phyloP scores from a whole-genome alignment of 768 basidiomycete species.

The Rhodocollybia butyracea region DNA sequence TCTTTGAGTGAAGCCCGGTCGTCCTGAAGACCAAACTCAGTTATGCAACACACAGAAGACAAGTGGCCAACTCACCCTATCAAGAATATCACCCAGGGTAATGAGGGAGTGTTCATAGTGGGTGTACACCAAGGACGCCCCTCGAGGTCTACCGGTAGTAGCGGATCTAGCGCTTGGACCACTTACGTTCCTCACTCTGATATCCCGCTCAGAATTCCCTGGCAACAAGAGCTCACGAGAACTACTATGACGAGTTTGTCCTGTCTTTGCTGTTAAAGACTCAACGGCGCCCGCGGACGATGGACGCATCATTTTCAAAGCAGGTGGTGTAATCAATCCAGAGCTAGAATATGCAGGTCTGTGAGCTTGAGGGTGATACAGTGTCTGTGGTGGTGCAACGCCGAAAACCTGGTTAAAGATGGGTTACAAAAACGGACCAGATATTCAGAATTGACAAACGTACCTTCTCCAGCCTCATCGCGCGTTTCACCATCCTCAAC shows the following conservation, averaged over 20 bases:
- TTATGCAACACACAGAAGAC: neutral
- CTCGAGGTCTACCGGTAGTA: constrained; percentile 2
- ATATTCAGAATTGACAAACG: constrained; percentile 12
- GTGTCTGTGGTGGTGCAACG: constrained; percentile 70
- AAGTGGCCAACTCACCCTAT: constrained; percentile 50
- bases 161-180: neutral
- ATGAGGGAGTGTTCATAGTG: constrained; percentile 81
- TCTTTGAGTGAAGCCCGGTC: constrained; percentile 72
- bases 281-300: neutral
- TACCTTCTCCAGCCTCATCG: constrained; percentile 88
- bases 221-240: neutral
- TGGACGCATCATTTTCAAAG: constrained; percentile 13
- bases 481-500: constrained; percentile 74
- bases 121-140: constrained; percentile 54
- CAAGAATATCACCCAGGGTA: constrained; percentile 77
- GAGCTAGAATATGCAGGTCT: constrained; percentile 8
- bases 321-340: neutral
- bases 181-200: too few species aligned
- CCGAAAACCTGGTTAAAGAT: constrained; percentile 66
- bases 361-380: constrained; percentile 45
- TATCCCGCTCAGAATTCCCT: too few species aligned
- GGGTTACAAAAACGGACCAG: constrained; percentile 4
- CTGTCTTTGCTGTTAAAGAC: neutral
- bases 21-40: constrained; percentile 44
- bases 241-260: neutral